phyloP scores from a whole-genome alignment of 306 rosid species.

The Trichosanthes truncata region DNA sequence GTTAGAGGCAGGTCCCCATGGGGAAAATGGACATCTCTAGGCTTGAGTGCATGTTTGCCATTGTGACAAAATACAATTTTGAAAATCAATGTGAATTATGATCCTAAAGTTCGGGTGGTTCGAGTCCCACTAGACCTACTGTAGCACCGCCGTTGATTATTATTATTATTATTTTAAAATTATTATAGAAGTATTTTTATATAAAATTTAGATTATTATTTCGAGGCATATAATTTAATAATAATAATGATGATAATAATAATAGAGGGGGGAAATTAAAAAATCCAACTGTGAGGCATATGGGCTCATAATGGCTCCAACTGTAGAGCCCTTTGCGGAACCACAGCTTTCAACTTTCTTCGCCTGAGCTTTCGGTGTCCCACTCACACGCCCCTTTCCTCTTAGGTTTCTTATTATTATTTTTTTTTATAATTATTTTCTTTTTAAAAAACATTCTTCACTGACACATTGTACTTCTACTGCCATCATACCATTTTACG shows the following conservation, averaged over 20 bases:
- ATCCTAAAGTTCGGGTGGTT: no score
- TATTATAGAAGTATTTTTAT: not conserved
- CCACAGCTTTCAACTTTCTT: not conserved
- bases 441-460: not conserved
- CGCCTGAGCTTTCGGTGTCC: not conserved
- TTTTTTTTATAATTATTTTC: no score
- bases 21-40: no score
- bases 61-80: no score
- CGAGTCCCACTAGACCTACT: no score
- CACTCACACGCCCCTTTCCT: not conserved
- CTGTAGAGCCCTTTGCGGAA: not conserved
- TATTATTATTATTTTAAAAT: no score
- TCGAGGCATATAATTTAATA: not conserved
- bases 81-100: no score
- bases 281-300: not conserved
- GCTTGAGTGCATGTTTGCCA: no score
- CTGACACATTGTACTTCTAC: constrained; percentile 4
- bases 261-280: not conserved
- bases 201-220: not conserved
- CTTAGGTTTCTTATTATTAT: not conserved
- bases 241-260: not conserved
- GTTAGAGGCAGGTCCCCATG: no score
- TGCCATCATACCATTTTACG: not conserved
- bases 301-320: constrained; percentile 4
- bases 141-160: no score